A percentile compares a stretch with the other conserved stretches of the same genome.
These are phyloP conservation scores for Macaranga tanarius DNA, from an alignment of 441 rosid species.

Conservation along the genomic window DNA sequence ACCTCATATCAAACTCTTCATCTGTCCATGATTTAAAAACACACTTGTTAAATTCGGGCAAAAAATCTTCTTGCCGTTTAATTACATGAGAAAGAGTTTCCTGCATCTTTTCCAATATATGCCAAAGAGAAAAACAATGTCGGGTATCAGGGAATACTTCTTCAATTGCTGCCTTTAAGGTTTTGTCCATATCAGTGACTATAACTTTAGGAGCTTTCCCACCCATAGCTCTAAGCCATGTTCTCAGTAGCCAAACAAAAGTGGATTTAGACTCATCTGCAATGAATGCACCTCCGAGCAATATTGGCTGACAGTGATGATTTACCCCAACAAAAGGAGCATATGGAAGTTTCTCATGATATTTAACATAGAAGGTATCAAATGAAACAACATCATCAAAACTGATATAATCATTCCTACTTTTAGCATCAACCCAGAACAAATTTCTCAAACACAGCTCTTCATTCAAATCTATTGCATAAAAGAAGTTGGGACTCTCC, in stretches of 20 bases:
- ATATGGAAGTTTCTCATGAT: slow-evolving; percentile 78
- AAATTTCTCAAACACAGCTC: slow-evolving; percentile 65
- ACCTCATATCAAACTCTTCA: slow-evolving; percentile 64
- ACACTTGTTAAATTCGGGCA: slow-evolving; percentile 70
- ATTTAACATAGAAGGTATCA: slow-evolving; percentile 63
- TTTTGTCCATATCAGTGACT: slow-evolving; percentile 57
- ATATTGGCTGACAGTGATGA: slow-evolving; percentile 71
- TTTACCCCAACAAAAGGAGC: slow-evolving; percentile 77
- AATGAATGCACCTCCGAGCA: slow-evolving; percentile 74
- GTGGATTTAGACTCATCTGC: slow-evolving; percentile 61
- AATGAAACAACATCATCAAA: slow-evolving; percentile 70
- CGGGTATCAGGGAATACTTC: slow-evolving; percentile 53
- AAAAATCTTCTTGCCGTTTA: slow-evolving; percentile 57
- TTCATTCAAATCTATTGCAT: slow-evolving; percentile 74
- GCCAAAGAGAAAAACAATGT: slow-evolving; percentile 77
- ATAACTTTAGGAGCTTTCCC: slow-evolving; percentile 71
- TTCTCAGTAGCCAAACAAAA: slow-evolving; percentile 66
- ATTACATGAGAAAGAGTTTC: slow-evolving; percentile 61
- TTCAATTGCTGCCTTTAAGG: slow-evolving; percentile 48
- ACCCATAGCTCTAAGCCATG: slow-evolving; percentile 80
- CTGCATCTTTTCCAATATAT: slow-evolving; percentile 55
- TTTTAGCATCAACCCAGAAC: slow-evolving; percentile 80
- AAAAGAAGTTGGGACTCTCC: slow-evolving; percentile 67
- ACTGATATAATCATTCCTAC: slow-evolving; percentile 60
- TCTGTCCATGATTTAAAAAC: slow-evolving; percentile 75